Percentiles rank a stretch among this genome's conserved stretches.
phyloP scores from a whole-genome alignment of 768 basidiomycete genomes.

The Botryobasidium botryosum region DNA sequence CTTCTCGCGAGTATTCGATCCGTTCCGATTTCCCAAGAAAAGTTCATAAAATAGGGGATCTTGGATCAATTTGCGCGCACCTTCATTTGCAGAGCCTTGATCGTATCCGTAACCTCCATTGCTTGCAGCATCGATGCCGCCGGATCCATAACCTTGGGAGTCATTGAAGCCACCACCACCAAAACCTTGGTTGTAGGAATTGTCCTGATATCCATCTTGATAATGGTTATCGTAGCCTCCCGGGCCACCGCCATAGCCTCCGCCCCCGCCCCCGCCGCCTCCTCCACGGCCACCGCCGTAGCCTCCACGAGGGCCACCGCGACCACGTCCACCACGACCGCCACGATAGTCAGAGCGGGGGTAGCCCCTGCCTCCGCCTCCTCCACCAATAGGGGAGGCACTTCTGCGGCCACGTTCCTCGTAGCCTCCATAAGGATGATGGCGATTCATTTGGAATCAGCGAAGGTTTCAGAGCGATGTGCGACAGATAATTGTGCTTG shows the following conservation, averaged over 20 bases:
- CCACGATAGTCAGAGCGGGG: slow-evolving; percentile 29
- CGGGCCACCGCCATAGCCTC: slow-evolving; percentile 36
- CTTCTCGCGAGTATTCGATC: too few species aligned
- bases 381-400: too few species aligned
- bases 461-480: too few species aligned
- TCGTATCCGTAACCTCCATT: slow-evolving; percentile 43
- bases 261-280: slow-evolving; percentile 27
- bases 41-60: too few species aligned
- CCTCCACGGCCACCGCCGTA: slow-evolving; percentile 20
- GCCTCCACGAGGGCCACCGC: slow-evolving; percentile 36
- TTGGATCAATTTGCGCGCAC: too few species aligned
- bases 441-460: slow-evolving; percentile 70
- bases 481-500: too few species aligned
- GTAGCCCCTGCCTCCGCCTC: slow-evolving; percentile 32
- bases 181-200: too few species aligned
- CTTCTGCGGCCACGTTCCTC: slow-evolving; percentile 45
- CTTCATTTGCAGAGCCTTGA: too few species aligned
- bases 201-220: slow-evolving; percentile 12
- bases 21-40: too few species aligned
- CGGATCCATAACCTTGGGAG: slow-evolving; percentile 20
- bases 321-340: slow-evolving; percentile 31
- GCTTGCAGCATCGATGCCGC: slow-evolving; percentile 13
- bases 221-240: slow-evolving; percentile 48
- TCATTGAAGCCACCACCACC: too few species aligned
- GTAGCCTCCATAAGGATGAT: slow-evolving; percentile 71